Conservation (phyloP, 208 protist species). For the Trypanosoma rangeli region DNA sequence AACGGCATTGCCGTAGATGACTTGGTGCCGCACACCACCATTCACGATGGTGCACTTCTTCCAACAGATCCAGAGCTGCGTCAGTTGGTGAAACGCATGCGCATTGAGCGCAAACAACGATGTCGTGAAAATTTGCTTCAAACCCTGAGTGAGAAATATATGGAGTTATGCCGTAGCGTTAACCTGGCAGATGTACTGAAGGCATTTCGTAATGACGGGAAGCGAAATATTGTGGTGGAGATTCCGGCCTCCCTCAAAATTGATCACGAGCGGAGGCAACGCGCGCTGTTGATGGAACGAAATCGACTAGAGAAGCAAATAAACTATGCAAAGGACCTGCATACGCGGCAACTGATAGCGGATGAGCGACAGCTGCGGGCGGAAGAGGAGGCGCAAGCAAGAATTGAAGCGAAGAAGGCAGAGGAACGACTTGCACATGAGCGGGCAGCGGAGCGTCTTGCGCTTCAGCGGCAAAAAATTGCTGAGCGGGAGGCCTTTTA, state of each 20-base stretch:
- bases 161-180: slow-evolving; percentile 41
- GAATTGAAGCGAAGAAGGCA: slow-evolving; percentile 34
- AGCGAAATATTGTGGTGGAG: slow-evolving; percentile 2
- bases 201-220: slow-evolving; percentile 28
- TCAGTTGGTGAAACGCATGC: slow-evolving; percentile 42
- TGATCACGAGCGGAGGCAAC: slow-evolving; percentile 51
- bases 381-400: slow-evolving; percentile 46
- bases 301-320: slow-evolving; percentile 53
- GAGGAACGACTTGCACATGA: slow-evolving; percentile 40
- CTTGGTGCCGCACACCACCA: slow-evolving; percentile 26
- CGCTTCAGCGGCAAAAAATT: slow-evolving; percentile 42
- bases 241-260: slow-evolving; percentile 50
- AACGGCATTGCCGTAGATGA: slow-evolving; percentile 65
- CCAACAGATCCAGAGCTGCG: slow-evolving; percentile 35
- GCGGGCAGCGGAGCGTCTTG: slow-evolving; percentile 49
- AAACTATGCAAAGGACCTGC: slow-evolving; percentile 44
- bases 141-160: slow-evolving; percentile 52
- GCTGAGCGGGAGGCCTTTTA: slow-evolving; percentile 52
- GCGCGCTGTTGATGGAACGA: slow-evolving; percentile 53
- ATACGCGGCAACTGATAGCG: slow-evolving; percentile 33
- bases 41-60: slow-evolving; percentile 27
- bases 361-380: slow-evolving; percentile 49
- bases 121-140: slow-evolving; percentile 32
- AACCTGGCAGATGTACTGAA: slow-evolving; percentile 48
- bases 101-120: slow-evolving; percentile 29